A percentile compares a stretch with the other conserved stretches of the same genome.
Evolutionary conservation across 2,329 filamentous ascomycete species (phyloP).

Genomic region (Colletotrichum sp.): DNA sequence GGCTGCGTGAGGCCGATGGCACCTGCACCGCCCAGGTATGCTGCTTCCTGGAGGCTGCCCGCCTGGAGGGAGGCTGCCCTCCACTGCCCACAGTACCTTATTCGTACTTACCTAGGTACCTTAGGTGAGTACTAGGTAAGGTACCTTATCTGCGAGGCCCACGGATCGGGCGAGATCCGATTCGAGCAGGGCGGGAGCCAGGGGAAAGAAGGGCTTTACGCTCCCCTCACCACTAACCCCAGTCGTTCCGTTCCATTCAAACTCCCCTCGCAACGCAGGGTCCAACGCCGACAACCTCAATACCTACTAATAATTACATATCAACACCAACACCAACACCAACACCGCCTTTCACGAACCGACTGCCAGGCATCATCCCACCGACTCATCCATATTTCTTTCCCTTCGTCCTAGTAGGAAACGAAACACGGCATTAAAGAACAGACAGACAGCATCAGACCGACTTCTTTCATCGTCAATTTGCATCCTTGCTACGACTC

Average conservation of each 20-base stretch:
- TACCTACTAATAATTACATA: background rate
- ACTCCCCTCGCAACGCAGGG: background rate
- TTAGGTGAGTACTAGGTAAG: background rate
- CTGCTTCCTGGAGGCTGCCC: background rate
- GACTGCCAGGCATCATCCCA: background rate
- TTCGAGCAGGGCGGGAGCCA: background rate
- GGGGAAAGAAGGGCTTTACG: background rate
- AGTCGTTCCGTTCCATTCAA: background rate
- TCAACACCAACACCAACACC: background rate
- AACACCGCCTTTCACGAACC: background rate
- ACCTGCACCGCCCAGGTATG: background rate
- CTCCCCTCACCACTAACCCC: background rate
- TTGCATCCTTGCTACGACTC: background rate
- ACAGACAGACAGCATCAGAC: background rate
- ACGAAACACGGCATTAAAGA: background rate
- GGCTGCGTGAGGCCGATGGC: background rate
- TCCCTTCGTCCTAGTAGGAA: background rate
- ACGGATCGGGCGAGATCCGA: background rate
- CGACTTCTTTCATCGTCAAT: background rate
- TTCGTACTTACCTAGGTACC: too few relatives aligned
- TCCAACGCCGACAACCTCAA: background rate
- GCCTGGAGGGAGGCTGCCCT: background rate
- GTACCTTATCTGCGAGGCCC: background rate
- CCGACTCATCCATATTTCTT: background rate
- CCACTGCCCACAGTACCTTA: too few relatives aligned